Base-by-base conservation (phyloP, 208 protist genomes). In the Naegleria lovaniensis region DNA sequence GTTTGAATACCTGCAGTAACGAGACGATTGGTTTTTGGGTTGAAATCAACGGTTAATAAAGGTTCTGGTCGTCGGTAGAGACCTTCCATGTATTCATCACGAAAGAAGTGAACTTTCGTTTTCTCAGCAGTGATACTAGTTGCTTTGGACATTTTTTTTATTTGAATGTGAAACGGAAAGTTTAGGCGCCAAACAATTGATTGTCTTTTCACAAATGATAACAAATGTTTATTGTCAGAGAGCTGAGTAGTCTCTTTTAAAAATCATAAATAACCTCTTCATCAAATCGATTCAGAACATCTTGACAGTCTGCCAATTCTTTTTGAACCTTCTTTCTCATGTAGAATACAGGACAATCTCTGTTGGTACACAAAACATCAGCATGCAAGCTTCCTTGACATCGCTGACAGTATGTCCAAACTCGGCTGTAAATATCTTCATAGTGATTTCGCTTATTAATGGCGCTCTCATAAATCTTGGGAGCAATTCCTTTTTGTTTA, bases 321-420 rank as follows among this genome's bases (percentile, higher is more conserved):
- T 99, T 99, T 93, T 99, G 97, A 5, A 99, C 98, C 95, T 99
- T 99, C 90, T 98, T 99, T 86, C 99, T 95, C 96, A 99, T 98
- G 95, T 99, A 99, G 94, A 99, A 99, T 36, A 99, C 99, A 5
- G 99, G 99, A 94, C 99, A 99, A 93, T 99, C 99, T 59, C 95
- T 94, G 92, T 96, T 99, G 19, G 96, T 95, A 94, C 96, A 98
- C 16, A 98, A 96, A 83, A 99, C 98, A 51, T 99, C 98, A 92
- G 99, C 96, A 93, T 99, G 97, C 9, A 99, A 92, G 13, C 96
- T 98, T 33, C 98, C 98, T 92, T 99, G 98, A 92, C 98, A 99
- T 83, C 98, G 95, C 94, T 99, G 99, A 94, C 99, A 99, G 94
- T 99, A 97, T 51, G 98, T 99, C 99, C 99, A 99, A 33, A 99